Evolutionary conservation across 2,329 filamentous ascomycete genomes (phyloP).

Genomic region (Cladophialophora bantiana): DNA sequence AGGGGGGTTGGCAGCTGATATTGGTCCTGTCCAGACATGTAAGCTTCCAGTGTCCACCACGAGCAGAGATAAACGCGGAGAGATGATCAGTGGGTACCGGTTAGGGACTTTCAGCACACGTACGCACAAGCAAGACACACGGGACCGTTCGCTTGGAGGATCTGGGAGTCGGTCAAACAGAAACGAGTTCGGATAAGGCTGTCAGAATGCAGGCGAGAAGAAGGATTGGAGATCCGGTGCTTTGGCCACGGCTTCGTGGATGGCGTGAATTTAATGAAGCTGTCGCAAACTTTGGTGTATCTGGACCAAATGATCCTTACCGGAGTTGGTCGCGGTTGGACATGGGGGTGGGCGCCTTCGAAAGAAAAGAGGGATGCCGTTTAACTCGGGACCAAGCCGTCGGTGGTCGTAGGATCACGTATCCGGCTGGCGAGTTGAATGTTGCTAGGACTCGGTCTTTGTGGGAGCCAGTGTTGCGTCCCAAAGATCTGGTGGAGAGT

Average conservation of each 20-base stretch:
- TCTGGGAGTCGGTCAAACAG: not conserved
- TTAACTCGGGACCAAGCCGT: constrained; percentile 18
- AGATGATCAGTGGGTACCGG: constrained; percentile 28
- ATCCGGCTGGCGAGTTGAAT: constrained; percentile 1
- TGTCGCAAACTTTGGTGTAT: not conserved
- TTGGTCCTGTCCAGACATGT: constrained; percentile 21
- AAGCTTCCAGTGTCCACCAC: constrained; percentile 11
- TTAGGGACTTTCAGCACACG: not conserved
- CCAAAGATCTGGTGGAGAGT: constrained; percentile 6
- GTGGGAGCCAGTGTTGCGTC: not conserved
- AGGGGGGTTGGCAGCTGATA: constrained; percentile 21
- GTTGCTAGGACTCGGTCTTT: not conserved
- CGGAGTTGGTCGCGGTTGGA: not conserved
- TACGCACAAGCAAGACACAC: not conserved
- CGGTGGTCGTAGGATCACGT: constrained; percentile 4
- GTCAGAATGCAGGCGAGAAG: not conserved
- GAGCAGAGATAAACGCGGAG: constrained; percentile 30
- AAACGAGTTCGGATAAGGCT: not conserved
- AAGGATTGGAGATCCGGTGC: not conserved
- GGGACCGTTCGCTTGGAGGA: not conserved
- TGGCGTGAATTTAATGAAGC: constrained; percentile 1
- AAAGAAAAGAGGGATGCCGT: not conserved
- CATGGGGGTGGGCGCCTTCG: not conserved
- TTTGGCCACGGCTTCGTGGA: not conserved
- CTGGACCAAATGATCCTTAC: not conserved